These are phyloP conservation scores for Annona squamosa DNA, from an alignment of 164 flowering plant genomes.

Conservation along the genomic window DNA sequence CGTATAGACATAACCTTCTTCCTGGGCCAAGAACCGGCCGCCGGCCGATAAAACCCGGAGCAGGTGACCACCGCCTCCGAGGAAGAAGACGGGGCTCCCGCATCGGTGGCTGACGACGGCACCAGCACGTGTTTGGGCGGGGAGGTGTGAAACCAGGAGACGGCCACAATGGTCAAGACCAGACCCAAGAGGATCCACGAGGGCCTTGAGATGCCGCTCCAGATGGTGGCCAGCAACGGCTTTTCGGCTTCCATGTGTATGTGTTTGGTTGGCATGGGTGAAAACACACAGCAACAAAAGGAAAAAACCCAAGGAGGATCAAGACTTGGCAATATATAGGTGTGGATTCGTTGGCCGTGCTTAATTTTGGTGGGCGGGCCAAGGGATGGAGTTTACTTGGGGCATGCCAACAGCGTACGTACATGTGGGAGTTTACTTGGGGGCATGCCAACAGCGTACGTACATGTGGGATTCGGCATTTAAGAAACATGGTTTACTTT, in stretches of 20 bases:
- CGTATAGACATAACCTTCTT: conserved; percentile 43
- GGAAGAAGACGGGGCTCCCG: neutral
- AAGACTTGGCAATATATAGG: no score
- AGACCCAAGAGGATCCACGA: conserved; percentile 32
- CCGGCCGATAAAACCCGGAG: conserved; percentile 33
- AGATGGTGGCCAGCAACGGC: conserved; percentile 7
- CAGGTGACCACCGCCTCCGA: conserved; percentile 22
- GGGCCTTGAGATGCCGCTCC: conserved; percentile 21
- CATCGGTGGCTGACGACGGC: conserved; percentile 17
- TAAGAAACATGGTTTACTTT: no score
- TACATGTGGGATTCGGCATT: no score
- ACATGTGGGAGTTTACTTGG: no score
- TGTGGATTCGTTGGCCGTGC: no score
- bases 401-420: no score
- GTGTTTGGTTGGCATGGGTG: neutral
- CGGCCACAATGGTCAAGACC: conserved; percentile 27
- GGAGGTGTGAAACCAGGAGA: conserved; percentile 33
- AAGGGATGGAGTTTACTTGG: no score
- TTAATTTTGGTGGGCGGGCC: no score
- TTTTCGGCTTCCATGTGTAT: conserved; percentile 34
- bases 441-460: no score
- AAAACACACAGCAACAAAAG: neutral
- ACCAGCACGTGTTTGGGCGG: conserved; percentile 11
- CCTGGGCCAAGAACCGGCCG: conserved; percentile 16
- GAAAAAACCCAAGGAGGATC: neutral